Conservation (phyloP, 1,284 basidiomycete genomes). For the Phenoliferia sp. region DNA sequence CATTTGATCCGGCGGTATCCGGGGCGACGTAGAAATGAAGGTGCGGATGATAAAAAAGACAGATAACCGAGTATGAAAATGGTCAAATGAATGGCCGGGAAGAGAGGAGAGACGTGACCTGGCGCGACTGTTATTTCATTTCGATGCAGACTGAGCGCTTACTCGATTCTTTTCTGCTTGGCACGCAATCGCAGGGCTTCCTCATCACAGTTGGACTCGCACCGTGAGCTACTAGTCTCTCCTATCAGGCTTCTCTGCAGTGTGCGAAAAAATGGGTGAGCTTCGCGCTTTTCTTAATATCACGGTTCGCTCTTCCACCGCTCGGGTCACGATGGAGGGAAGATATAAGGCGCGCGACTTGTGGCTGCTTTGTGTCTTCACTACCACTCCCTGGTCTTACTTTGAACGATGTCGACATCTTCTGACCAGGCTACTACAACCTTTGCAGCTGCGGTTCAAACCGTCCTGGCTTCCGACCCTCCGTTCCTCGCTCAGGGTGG, state of each 20-base stretch:
- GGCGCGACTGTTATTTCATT: no score
- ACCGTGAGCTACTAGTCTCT: not conserved
- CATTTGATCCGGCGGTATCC: slow-evolving; percentile 11
- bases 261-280: not conserved
- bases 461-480: not conserved
- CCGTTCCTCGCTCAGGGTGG: not conserved
- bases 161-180: no score
- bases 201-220: no score
- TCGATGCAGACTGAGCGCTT: no score
- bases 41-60: not conserved
- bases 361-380: not conserved
- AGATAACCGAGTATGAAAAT: not conserved
- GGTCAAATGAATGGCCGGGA: not conserved
- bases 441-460: not conserved
- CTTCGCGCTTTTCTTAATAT: not conserved
- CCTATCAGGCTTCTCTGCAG: not conserved
- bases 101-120: no score
- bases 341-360: not conserved
- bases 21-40: not conserved
- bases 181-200: no score
- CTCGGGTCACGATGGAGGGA: not conserved
- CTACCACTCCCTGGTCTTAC: not conserved
- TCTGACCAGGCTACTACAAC: not conserved
- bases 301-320: not conserved
- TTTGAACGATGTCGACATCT: not conserved